Evolutionary conservation across 148 eudicot species (phyloP).

Genomic region (Vaccinium vitisidaea): DNA sequence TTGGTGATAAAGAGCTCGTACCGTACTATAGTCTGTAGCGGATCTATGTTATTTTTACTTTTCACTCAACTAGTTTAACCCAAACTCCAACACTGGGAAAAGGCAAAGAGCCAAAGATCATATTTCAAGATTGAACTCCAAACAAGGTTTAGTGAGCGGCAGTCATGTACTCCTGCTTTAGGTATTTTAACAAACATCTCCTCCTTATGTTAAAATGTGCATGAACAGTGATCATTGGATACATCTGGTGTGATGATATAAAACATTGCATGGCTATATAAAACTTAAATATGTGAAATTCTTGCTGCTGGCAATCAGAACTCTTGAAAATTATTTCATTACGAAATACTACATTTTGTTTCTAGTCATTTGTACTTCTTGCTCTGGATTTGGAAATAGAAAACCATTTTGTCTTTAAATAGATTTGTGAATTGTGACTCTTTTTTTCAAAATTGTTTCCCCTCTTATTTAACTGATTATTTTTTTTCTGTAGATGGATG

Average conservation of each 20-base stretch:
- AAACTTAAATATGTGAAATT: neutral
- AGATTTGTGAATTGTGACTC: neutral
- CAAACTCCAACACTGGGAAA: neutral
- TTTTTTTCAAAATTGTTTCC: neutral
- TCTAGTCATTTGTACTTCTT: neutral
- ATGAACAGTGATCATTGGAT: neutral
- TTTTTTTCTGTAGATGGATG: conserved; percentile 49
- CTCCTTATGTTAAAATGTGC: neutral
- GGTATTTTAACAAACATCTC: neutral
- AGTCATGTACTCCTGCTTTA: neutral
- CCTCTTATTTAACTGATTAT: neutral
- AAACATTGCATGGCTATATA: neutral
- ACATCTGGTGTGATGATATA: neutral
- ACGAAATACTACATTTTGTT: neutral
- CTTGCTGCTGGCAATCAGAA: neutral
- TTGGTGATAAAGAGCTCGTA: neutral
- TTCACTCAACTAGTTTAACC: neutral
- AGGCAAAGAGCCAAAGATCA: neutral
- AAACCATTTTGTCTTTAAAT: neutral
- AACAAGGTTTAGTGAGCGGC: neutral
- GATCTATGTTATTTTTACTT: neutral
- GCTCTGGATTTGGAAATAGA: conserved; percentile 10
- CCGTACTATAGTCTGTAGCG: neutral
- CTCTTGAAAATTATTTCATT: neutral
- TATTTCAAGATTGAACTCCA: neutral